phyloP scores from a whole-genome alignment of 345 rosid species.

The Aquilaria sinensis region DNA sequence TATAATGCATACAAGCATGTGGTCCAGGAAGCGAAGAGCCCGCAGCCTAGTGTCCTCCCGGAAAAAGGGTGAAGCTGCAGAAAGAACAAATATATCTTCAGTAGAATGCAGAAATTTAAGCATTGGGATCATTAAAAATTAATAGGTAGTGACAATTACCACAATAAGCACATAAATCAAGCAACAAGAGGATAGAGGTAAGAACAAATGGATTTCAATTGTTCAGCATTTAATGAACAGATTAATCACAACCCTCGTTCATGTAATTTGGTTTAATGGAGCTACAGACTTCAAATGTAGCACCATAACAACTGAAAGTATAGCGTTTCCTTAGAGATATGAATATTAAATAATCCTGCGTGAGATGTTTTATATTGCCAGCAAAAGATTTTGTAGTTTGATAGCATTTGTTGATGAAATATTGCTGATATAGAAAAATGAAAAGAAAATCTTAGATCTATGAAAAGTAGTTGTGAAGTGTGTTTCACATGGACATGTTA shows the following conservation, averaged over 20 bases:
- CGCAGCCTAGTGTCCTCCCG: conserved; percentile 93
- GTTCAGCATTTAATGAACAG: too few relatives aligned
- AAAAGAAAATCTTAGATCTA: too few relatives aligned
- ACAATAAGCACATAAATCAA: too few relatives aligned
- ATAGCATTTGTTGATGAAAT: too few relatives aligned
- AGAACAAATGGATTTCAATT: neutral
- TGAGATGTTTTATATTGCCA: too few relatives aligned
- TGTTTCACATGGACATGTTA: too few relatives aligned
- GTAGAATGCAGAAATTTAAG: conserved; percentile 10
- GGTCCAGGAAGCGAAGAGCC: conserved; percentile 99
- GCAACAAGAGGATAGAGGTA: neutral
- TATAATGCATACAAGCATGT: conserved; percentile 76
- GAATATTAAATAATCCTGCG: too few relatives aligned
- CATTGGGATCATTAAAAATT: neutral
- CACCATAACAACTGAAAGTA: too few relatives aligned
- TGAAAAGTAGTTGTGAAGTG: too few relatives aligned
- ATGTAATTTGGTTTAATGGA: conserved; percentile 5
- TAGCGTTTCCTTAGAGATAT: too few relatives aligned
- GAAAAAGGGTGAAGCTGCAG: conserved; percentile 81
- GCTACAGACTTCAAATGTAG: neutral
- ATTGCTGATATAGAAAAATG: too few relatives aligned
- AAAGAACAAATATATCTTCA: conserved; percentile 11
- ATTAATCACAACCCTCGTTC: neutral
- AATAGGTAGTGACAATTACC: neutral
- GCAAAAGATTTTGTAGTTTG: too few relatives aligned